Evolutionary conservation across 73 alveolate species (phyloP), one percentile per base, ranked within the genome.

Genomic region (Durusdinium trenchii): DNA sequence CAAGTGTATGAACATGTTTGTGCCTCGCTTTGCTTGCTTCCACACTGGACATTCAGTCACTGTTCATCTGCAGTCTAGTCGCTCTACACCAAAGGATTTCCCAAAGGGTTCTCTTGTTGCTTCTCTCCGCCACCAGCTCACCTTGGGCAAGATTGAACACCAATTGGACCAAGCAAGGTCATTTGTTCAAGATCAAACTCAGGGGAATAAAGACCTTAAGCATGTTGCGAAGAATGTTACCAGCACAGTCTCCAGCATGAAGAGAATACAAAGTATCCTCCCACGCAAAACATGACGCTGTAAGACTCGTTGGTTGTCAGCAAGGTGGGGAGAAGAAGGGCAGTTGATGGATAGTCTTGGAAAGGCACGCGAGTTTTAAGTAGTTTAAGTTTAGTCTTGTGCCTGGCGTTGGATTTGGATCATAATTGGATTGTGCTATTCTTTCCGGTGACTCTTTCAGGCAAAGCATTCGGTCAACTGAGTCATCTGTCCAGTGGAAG

Each of bases 201-300:
- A 32, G 47, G n/a, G 61, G 32, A 43, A n/a, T 10, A 81, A 42
- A 2, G 42, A 28, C 35, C 26, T 7, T 48, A 38, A 6, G 89
- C 79, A 57, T 4, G 90, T 16, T 12, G 82, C 98, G n/a, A 67
- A 91, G 36, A 91, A 78, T 6, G 98, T 91, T 47, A 91, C 87
- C 46, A 91, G 51, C 16, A 91, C 98, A 10, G 98, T 91, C 85
- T 91, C 98, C 75, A 78, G 87, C 98, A 91, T 91, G 60, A 91
- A 91, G 90, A 78, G 87, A 23, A 36, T 60, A 48, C 98, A 91
- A 78, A 91, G 98, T 35, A 91, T 91, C 98, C 98, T 91, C 60
- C 26, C 86, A n/a, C 32, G n/a, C n/a, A n/a, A n/a, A n/a, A n/a
- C n/a, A n/a, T n/a, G n/a, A n/a, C n/a, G n/a, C n/a, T n/a, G n/a